These are phyloP conservation scores for Mucor indicus DNA, from an alignment of 371 early-diverging fungal species.

Conservation along the genomic window DNA sequence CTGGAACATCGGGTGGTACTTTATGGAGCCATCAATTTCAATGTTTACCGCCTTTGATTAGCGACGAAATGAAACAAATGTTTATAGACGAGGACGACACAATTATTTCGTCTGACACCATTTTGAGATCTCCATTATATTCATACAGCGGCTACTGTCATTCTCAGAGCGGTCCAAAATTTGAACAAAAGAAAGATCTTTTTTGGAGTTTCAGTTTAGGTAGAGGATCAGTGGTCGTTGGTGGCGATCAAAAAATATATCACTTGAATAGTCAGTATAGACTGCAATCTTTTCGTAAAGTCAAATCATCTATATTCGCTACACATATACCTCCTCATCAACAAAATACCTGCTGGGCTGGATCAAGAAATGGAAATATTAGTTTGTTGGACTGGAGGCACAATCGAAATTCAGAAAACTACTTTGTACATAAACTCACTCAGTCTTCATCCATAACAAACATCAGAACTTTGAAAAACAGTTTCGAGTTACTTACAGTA, in stretches of 20 bases:
- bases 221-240: constrained; percentile 10
- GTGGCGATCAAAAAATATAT: constrained; percentile 21
- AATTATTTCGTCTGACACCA: neutral
- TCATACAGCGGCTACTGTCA: neutral
- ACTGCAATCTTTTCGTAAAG: neutral
- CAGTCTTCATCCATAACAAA: constrained; percentile 20
- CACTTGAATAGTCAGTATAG: constrained; percentile 3
- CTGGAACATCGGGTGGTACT: constrained; percentile 1
- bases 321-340: neutral
- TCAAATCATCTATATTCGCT: constrained; percentile 19
- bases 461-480: constrained; percentile 7
- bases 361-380: constrained; percentile 21
- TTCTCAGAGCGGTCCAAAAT: neutral
- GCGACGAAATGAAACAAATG: neutral
- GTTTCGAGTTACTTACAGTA: constrained; percentile 10
- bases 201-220: constrained; percentile 18
- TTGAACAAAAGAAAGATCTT: constrained; percentile 10
- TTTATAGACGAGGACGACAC: neutral
- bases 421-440: neutral
- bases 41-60: neutral
- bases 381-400: constrained; percentile 8
- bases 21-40: constrained; percentile 6
- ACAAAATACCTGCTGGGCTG: constrained; percentile 14
- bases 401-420: neutral
- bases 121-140: neutral